These are phyloP conservation scores for Russula sp. DNA, from an alignment of 768 basidiomycete species.

Conservation along the genomic window DNA sequence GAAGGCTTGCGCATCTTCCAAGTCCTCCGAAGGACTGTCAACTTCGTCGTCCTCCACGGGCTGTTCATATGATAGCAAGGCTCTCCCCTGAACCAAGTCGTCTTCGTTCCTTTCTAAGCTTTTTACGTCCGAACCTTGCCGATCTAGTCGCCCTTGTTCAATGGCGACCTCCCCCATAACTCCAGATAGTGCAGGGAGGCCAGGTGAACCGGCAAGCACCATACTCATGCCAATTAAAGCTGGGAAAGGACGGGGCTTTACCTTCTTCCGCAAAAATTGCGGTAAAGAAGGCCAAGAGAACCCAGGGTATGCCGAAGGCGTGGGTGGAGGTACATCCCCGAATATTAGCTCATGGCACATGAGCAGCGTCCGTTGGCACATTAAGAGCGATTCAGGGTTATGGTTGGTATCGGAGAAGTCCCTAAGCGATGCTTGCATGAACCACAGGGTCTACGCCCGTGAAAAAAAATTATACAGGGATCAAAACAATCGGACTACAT, in stretches of 20 bases:
- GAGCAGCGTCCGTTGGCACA: conserved; percentile 88
- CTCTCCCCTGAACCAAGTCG: conserved; percentile 31
- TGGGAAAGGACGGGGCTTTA: conserved; percentile 68
- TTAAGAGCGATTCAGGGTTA: conserved; percentile 72
- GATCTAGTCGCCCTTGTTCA: conserved; percentile 80
- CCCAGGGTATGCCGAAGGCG: conserved; percentile 60
- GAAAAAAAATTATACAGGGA: conserved; percentile 16
- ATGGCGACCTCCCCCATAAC: conserved; percentile 78
- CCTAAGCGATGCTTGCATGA: conserved; percentile 91
- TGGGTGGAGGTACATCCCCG: conserved; percentile 67
- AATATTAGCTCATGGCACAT: conserved; percentile 97
- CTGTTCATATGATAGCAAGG: conserved; percentile 24
- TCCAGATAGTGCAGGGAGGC: conserved; percentile 67
- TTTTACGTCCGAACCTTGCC: conserved; percentile 45
- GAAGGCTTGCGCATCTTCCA: conserved; percentile 24
- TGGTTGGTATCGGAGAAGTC: conserved; percentile 60
- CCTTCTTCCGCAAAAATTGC: conserved; percentile 51
- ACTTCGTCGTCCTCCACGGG: conserved; percentile 38
- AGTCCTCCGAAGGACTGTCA: conserved; percentile 34
- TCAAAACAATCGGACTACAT: conserved; percentile 35
- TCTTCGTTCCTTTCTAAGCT: conserved; percentile 46
- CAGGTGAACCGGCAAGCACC: conserved; percentile 69
- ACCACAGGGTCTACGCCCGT: conserved; percentile 80
- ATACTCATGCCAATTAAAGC: conserved; percentile 81
- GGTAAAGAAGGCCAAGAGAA: conserved; percentile 45